phyloP scores from a whole-genome alignment of 371 early-diverging fungal genomes.

The Mortierella sp. region DNA sequence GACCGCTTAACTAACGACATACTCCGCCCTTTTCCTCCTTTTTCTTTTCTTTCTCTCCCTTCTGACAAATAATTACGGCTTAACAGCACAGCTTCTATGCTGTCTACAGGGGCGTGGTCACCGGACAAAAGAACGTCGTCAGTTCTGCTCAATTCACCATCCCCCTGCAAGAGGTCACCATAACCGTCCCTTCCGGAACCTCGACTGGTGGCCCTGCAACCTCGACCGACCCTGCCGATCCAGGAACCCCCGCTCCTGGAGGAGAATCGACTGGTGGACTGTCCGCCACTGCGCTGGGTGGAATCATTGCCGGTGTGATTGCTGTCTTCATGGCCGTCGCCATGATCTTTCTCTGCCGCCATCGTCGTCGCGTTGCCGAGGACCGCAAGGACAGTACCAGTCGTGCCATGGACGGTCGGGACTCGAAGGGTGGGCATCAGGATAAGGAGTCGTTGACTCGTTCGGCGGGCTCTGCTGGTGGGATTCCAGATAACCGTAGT shows the following conservation, averaged over 20 bases:
- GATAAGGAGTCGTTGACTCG: conserved; percentile 36
- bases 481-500: conserved; percentile 5
- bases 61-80: not conserved
- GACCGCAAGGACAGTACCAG: not conserved
- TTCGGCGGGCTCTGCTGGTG: conserved; percentile 34
- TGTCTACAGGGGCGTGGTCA: not conserved
- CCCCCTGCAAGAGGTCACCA: conserved; percentile 3
- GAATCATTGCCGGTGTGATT: conserved; percentile 39
- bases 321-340: conserved; percentile 25
- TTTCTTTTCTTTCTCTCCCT: not conserved
- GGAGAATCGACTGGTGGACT: conserved; percentile 18
- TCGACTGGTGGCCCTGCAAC: not conserved
- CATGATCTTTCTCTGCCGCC: conserved; percentile 36
- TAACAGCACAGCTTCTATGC: conserved; percentile 38
- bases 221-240: not conserved
- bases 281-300: conserved; percentile 30
- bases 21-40: not conserved
- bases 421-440: conserved; percentile 17
- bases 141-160: conserved; percentile 24
- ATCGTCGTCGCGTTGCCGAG: conserved; percentile 42
- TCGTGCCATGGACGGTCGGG: conserved; percentile 21
- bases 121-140: not conserved
- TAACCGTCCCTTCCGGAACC: not conserved
- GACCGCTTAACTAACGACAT: no score
- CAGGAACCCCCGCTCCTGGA: not conserved